phyloP scores from a whole-genome alignment of 1,284 basidiomycete genomes.

The Pholiota adiposa region DNA sequence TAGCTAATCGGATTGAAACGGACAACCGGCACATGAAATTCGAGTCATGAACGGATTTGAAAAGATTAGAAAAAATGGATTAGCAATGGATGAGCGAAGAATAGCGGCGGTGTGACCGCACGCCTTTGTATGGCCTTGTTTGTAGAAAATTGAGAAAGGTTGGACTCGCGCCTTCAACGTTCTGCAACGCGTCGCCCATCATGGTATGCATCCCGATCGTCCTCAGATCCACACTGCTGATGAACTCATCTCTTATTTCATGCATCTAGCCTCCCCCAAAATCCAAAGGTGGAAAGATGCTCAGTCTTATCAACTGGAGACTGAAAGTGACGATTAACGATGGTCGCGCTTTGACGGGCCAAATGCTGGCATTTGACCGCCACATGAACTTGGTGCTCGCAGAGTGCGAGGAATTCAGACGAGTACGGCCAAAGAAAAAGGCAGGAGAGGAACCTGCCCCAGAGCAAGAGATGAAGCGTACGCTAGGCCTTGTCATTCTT shows the following conservation, averaged over 20 bases:
- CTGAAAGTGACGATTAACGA: conserved; percentile 98
- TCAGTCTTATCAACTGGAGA: conserved; percentile 96
- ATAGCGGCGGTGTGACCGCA: conserved; percentile 7
- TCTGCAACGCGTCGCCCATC: conserved; percentile 44
- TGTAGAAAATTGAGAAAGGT: conserved; percentile 26
- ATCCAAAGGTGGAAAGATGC: conserved; percentile 98
- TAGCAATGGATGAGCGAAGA: not conserved
- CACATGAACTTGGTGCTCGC: conserved; percentile 99
- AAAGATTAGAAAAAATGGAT: too few relatives aligned
- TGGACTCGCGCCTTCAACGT: conserved; percentile 25
- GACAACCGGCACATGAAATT: not conserved
- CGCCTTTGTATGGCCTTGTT: conserved; percentile 35
- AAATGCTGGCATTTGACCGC: conserved; percentile 99
- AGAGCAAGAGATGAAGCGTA: conserved; percentile 95
- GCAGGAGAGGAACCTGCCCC: conserved; percentile 78
- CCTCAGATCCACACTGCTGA: conserved; percentile 2
- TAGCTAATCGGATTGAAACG: not conserved
- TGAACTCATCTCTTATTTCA: not conserved
- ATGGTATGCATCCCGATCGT: conserved; percentile 53
- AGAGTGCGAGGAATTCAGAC: conserved; percentile 95
- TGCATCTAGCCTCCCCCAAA: conserved; percentile 80
- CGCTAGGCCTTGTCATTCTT: conserved; percentile 94
- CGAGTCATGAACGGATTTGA: not conserved
- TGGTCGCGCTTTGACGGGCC: conserved; percentile 92
- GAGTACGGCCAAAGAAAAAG: conserved; percentile 87